phyloP scores from a whole-genome alignment of 2,329 filamentous ascomycete genomes.

The Trichoderma simmonsii region DNA sequence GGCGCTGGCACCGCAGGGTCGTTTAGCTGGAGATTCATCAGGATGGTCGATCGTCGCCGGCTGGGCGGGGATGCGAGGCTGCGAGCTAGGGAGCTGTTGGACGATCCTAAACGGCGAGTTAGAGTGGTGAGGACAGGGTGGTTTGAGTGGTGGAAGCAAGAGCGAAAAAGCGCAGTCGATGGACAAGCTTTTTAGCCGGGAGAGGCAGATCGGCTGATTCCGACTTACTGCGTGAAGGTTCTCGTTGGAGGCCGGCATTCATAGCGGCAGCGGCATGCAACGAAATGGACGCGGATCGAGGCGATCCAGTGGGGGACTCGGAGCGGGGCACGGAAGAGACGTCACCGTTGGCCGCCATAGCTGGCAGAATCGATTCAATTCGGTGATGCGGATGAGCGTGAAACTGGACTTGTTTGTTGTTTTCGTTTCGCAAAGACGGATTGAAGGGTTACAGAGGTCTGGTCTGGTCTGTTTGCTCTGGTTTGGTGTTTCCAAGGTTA shows the following conservation, averaged over 20 bases:
- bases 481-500: not conserved
- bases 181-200: constrained; percentile 9
- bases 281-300: constrained; percentile 64
- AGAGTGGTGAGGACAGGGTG: not conserved
- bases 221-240: constrained; percentile 55
- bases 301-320: constrained; percentile 58
- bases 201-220: not conserved
- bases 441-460: not conserved
- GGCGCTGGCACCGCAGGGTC: constrained; percentile 65
- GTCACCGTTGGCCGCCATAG: constrained; percentile 33
- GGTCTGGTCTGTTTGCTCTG: not conserved
- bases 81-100: constrained; percentile 49
- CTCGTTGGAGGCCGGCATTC: constrained; percentile 70
- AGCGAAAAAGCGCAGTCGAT: not conserved
- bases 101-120: constrained; percentile 39
- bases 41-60: constrained; percentile 64
- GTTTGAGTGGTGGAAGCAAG: not conserved
- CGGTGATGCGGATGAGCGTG: not conserved
- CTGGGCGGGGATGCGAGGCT: constrained; percentile 47
- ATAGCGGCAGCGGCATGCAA: constrained; percentile 74
- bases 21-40: constrained; percentile 72
- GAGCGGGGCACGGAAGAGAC: constrained; percentile 26
- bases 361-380: not conserved
- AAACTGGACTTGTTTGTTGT: not conserved
- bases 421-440: not conserved